phyloP scores from a whole-genome alignment of 257 asterid species.

The Forsythia suspensa region DNA sequence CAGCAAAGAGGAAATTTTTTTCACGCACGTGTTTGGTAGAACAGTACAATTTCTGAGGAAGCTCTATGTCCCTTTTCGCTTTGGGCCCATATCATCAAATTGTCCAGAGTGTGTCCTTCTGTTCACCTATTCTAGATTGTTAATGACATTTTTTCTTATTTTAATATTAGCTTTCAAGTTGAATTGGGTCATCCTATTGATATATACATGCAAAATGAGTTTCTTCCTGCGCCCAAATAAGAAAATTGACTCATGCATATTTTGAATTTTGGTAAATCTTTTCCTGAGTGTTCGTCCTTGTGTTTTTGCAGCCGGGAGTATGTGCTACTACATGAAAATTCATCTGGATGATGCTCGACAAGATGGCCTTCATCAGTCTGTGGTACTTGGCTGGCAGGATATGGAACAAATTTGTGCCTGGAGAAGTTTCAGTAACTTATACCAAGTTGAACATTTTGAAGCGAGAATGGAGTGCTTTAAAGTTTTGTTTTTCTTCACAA shows the following conservation, averaged over 20 bases:
- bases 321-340: conserved; percentile 86
- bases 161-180: background rate
- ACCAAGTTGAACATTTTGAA: background rate
- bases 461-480: conserved; percentile 7
- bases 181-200: background rate
- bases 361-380: background rate
- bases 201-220: background rate
- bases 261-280: background rate
- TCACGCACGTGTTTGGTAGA: background rate
- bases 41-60: background rate
- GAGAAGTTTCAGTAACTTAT: conserved; percentile 2
- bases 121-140: background rate
- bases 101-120: background rate
- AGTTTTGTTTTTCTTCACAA: conserved; percentile 2
- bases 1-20: background rate
- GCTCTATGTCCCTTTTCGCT: background rate
- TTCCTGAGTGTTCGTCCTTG: background rate
- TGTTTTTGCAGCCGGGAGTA: conserved; percentile 87
- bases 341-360: conserved; percentile 45
- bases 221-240: background rate
- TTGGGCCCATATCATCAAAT: background rate
- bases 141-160: background rate
- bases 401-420: background rate
- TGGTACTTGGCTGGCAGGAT: background rate
- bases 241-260: background rate